phyloP scores from a whole-genome alignment of 768 basidiomycete genomes.

The Imleria badia region DNA sequence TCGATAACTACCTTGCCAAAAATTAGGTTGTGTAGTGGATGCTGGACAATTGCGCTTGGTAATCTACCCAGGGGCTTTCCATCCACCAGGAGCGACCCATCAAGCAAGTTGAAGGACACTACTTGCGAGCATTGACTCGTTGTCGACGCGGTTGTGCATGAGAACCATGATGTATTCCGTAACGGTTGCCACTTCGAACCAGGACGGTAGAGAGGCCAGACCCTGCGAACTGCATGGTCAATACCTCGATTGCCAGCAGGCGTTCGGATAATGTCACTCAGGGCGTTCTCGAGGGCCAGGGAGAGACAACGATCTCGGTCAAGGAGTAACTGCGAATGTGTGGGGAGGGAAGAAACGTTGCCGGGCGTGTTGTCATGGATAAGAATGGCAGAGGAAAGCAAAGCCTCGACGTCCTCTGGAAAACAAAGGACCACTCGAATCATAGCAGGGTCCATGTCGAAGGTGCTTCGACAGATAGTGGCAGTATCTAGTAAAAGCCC shows the following conservation, averaged over 20 bases:
- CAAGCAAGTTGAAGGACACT: conserved; percentile 41
- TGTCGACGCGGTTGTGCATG: conserved; percentile 7
- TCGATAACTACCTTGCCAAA: conserved; percentile 34
- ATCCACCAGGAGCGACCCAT: conserved; percentile 24
- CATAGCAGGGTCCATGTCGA: conserved; percentile 18
- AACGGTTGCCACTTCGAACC: conserved; percentile 27
- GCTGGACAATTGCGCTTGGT: conserved; percentile 31
- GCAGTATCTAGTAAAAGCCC: conserved; percentile 19
- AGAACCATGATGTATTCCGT: conserved; percentile 19
- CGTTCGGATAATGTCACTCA: conserved; percentile 11
- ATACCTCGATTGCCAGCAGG: conserved; percentile 5
- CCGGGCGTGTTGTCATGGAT: conserved; percentile 31
- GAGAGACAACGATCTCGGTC: conserved; percentile 34
- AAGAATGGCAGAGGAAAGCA: conserved; percentile 34
- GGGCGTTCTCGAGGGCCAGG: conserved; percentile 22
- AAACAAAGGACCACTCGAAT: conserved; percentile 18
- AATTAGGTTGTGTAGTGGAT: conserved; percentile 23
- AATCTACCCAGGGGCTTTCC: conserved; percentile 35
- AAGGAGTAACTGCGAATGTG: conserved; percentile 17
- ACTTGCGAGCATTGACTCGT: conserved; percentile 18
- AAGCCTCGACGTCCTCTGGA: conserved; percentile 23
- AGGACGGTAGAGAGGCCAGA: conserved; percentile 34
- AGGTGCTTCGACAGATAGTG: conserved; percentile 28
- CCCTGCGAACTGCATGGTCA: conserved; percentile 12
- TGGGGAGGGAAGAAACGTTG: neutral